Evolutionary conservation across 805 yeast genomes (phyloP), one percentile per base, ranked within the genome.

Genomic region (Saturnispora serradocipensis): DNA sequence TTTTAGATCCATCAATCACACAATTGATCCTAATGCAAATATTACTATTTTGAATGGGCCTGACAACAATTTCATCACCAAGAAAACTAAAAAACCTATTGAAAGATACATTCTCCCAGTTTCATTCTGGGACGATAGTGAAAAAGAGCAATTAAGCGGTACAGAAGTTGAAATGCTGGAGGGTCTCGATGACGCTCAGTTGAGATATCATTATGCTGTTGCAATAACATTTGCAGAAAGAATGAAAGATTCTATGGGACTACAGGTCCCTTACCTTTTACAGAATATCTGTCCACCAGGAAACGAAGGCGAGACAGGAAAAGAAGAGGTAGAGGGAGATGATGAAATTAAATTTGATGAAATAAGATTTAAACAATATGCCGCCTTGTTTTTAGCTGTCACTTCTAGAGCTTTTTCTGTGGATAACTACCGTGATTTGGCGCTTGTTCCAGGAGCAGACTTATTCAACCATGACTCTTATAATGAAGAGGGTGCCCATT

Each of bases 381-480:
- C 86, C 2, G 74, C 79, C 6, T 72, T 73, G 2, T 80, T 79
- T 5, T 78, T 75, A 59, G 76, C 83, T 0, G 74, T 88, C 15
- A 80, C 90, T 0, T 80, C 93, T 1, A 74, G 97, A 54, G 89
- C 90, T 1, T 90, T 91, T 64, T 82, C 81, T 40, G 78, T 90
- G 28, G 98, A 91, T 65, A 73, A 73, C 47, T 89, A 66, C 62
- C 88, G 84, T 59, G 86, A 81, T 32, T 72, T 83, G 30, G 88
- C 86, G 0, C 69, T 91, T 47, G 96, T 90, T 24, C 97, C 97
- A 0, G 87, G 89, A 15, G 97, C 97, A 0, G 96, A 90, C 67
- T 69, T 91, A 35, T 88, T 89, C 68, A 90, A 90, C 58, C 97
- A 89, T 61, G 63, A 69, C 42, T 64, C 73, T 5, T 74, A 68